Base-by-base conservation (phyloP, 2,329 filamentous ascomycete species). In the Aspergillus sp. region DNA sequence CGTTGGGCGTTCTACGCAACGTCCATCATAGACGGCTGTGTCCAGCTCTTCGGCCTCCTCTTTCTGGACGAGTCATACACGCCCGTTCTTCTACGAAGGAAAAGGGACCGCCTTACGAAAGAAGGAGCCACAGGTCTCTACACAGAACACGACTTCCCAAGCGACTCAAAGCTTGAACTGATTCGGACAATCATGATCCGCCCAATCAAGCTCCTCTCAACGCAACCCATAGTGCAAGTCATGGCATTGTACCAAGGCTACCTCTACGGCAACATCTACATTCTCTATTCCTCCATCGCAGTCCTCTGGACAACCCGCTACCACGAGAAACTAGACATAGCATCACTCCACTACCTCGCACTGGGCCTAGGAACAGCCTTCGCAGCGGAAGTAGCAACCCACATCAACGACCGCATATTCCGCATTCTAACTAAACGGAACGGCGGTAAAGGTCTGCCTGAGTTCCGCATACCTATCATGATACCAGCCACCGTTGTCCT, bases 51-150 rank as follows among this genome's bases (percentile, higher is more conserved):
- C 5, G 86, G 87, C 2, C 73, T 88, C 59, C 82, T 84, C 69
- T 81, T 85, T 56, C 78, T 85, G 8, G 78, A 80, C 53, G 87
- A 89, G 68, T 88, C 86, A 0, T 88, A 88, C 70, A 81, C 81
- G 0, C 85, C 87, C 0, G 82, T 84, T 8, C 80, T 90, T 2
- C 81, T 89, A 1, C 75, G 79, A 54, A 77, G 81, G 68, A 88
- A 86, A 71, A 83, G 83, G 58, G 72, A 79, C 4, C n/a, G 47
- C 19, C 8, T 32, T 5, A 11, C 27, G 3, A 48, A 19, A 32
- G 8, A 11, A 8, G 25, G 32, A 32, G 7, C 50, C 30, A 8
- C 42, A 4, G 38, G 23, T 25, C 30, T 39, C 41, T 77, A 77
- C n/a, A 78, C 75, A 6, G 52, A 38, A 10, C 54, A 54, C 13